These are phyloP conservation scores for Debaryomyces robertsiae DNA, from an alignment of 1,139 yeast genomes.

Conservation along the genomic window DNA sequence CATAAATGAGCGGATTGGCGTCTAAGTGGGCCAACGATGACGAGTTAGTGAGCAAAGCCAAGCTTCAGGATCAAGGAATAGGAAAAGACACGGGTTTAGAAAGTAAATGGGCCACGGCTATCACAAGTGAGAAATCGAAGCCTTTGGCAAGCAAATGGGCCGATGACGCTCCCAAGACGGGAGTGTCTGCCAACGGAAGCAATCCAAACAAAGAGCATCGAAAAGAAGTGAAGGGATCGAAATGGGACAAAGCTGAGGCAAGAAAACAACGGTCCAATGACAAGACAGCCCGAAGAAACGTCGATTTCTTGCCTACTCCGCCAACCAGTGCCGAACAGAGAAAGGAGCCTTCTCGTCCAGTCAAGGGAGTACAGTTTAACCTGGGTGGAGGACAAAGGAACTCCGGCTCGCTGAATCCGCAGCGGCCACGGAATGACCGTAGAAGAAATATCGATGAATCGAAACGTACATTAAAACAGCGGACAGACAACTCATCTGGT, in stretches of 20 bases:
- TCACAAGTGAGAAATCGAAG: conserved; percentile 16
- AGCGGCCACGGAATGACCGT: neutral
- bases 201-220: neutral
- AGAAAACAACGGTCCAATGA: neutral
- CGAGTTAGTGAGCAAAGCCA: conserved; percentile 27
- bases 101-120: conserved; percentile 18
- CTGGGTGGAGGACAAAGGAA: neutral
- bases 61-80: conserved; percentile 23
- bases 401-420: too few relatives aligned
- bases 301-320: conserved; percentile 7
- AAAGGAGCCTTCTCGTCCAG: neutral
- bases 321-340: conserved; percentile 3
- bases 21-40: conserved; percentile 45
- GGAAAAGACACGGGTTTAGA: conserved; percentile 8
- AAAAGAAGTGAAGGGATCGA: neutral
- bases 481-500: neutral
- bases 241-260: neutral
- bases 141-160: conserved; percentile 28
- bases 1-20: conserved; percentile 33
- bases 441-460: conserved; percentile 1
- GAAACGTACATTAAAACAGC: neutral
- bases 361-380: neutral
- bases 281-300: neutral
- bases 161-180: conserved; percentile 5
- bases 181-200: neutral